These are phyloP conservation scores for Populus pruinosa DNA, from an alignment of 345 rosid genomes.

Conservation along the genomic window DNA sequence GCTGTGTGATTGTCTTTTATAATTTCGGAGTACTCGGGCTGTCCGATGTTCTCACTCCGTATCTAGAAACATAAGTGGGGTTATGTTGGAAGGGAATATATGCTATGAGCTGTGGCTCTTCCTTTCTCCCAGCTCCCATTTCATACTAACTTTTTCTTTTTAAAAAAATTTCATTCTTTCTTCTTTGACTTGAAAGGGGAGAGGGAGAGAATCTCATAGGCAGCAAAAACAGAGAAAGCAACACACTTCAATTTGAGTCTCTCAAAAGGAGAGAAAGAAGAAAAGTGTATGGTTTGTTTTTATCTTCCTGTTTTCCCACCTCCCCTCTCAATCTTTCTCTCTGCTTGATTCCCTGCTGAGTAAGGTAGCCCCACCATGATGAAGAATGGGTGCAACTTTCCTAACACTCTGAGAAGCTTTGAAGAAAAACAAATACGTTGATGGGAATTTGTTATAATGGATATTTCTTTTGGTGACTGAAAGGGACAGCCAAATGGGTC, in stretches of 20 bases:
- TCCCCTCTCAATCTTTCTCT: constrained; percentile 15
- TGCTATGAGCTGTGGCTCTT: constrained; percentile 61
- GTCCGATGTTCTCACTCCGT: constrained; percentile 63
- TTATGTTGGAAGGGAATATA: constrained; percentile 69
- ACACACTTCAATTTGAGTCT: constrained; percentile 26
- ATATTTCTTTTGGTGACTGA: constrained; percentile 33
- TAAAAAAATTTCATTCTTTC: constrained; percentile 22
- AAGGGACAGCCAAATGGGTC: constrained; percentile 32
- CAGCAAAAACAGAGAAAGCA: constrained; percentile 49
- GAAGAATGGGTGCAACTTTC: constrained; percentile 46
- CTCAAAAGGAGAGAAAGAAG: constrained; percentile 59
- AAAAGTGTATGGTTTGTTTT: constrained; percentile 68
- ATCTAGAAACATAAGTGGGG: constrained; percentile 79
- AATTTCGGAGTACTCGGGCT: constrained; percentile 42
- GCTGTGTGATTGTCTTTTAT: constrained; percentile 33
- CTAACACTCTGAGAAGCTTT: constrained; percentile 25
- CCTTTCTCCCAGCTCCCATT: constrained; percentile 38
- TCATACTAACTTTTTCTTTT: constrained; percentile 29
- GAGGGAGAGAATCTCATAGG: constrained; percentile 53
- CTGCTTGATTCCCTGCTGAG: constrained; percentile 46
- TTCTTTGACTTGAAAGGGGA: constrained; percentile 49
- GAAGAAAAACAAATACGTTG: constrained; percentile 6
- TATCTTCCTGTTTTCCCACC: constrained; percentile 42
- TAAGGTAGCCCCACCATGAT: constrained; percentile 58
- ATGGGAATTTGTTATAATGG: constrained; percentile 33